These are phyloP conservation scores for Botrytis aclada DNA, from an alignment of 2,329 filamentous ascomycete species.

Conservation along the genomic window DNA sequence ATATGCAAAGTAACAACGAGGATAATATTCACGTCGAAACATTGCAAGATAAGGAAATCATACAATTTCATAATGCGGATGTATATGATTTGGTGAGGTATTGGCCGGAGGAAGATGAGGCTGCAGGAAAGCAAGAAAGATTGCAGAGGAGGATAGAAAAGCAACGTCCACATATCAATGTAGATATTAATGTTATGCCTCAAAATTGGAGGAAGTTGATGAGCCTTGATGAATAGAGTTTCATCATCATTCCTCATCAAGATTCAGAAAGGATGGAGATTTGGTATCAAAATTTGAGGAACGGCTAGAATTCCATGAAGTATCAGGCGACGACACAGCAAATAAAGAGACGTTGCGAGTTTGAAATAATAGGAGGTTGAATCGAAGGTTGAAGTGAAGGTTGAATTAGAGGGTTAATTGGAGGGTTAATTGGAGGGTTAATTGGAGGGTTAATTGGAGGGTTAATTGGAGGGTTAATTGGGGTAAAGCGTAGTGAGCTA, in stretches of 20 bases:
- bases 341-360: no score
- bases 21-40: neutral
- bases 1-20: neutral
- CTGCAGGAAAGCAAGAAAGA: neutral
- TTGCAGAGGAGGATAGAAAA: neutral
- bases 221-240: neutral
- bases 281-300: neutral
- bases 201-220: constrained; percentile 1
- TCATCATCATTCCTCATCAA: neutral
- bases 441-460: no score
- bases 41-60: constrained; percentile 8
- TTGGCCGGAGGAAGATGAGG: neutral
- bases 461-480: no score
- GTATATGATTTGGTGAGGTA: neutral
- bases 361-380: neutral
- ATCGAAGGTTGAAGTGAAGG: no score
- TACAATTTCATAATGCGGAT: neutral
- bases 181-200: neutral
- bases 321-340: neutral
- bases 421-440: no score
- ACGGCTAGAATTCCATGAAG: neutral
- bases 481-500: neutral
- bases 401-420: no score
- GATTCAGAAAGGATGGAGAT: neutral
- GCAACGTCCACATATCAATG: neutral